Conservation (phyloP, 805 yeast genomes). For the Candida silvicultrix region DNA sequence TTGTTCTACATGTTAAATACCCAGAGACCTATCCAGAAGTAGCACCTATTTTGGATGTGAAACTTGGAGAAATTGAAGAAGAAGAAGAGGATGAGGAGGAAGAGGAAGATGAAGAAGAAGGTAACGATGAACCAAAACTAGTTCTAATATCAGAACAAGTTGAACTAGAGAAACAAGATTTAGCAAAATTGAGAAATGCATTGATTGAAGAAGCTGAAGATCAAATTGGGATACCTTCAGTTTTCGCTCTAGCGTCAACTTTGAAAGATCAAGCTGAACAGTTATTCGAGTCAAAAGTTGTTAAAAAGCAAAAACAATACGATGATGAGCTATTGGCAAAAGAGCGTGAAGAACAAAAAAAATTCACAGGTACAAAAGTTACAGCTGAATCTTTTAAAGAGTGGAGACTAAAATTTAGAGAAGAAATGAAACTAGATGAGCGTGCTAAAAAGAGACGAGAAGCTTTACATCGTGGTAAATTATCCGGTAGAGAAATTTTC, state of each 20-base stretch:
- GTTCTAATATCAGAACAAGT: conserved; percentile 52
- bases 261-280: conserved; percentile 79
- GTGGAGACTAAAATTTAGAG: conserved; percentile 72
- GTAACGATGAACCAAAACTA: conserved; percentile 41
- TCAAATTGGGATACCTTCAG: conserved; percentile 86
- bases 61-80: conserved; percentile 23
- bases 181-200: conserved; percentile 31
- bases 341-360: conserved; percentile 82
- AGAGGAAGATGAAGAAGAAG: conserved; percentile 39
- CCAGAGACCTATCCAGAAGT: conserved; percentile 82
- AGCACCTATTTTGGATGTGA: conserved; percentile 52
- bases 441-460: conserved; percentile 45
- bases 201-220: conserved; percentile 60
- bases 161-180: conserved; percentile 46
- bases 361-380: conserved; percentile 86
- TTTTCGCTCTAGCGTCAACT: conserved; percentile 71
- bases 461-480: conserved; percentile 63
- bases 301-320: conserved; percentile 44
- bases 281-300: conserved; percentile 53
- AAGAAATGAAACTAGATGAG: conserved; percentile 65
- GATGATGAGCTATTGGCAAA: conserved; percentile 53
- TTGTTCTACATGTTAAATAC: conserved; percentile 57
- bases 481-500: conserved; percentile 86
- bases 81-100: conserved; percentile 28
- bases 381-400: conserved; percentile 64